Evolutionary conservation across 768 basidiomycete genomes (phyloP), one percentile per base, ranked within the genome.

Genomic region (Termitomyces bulborhizus): DNA sequence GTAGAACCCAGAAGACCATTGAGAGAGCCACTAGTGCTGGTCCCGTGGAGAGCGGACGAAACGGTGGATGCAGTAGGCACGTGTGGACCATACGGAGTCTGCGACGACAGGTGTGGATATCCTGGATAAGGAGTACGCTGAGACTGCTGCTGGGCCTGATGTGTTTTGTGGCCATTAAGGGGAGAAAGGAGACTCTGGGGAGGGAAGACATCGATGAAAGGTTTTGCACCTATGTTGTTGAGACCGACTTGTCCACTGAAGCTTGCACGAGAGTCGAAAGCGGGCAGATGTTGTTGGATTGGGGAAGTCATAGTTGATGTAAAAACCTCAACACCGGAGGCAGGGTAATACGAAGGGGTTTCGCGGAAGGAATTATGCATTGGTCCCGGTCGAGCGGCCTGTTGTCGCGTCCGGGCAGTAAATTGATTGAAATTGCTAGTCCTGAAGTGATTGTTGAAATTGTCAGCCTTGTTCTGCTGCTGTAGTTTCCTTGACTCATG

Each of bases 51-150:
- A 12, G 57, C 50, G 39, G 68, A 55, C 12, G 69, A 60, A 8
- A 71, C 65, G 18, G 69, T 34, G 15, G 56, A 18, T 2, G 43
- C 74, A 47, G 75, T 67, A 24, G 81, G 76, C 2, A 88, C 70
- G 61, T 86, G 86, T 29, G 86, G 83, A 4, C 88, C 86, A 55
- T 85, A 91, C 1, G 87, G 86, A 2, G 87, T 86, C 69, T 90
- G 88, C 4, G 85, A 85, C 51, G 85, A 82, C 59, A 87, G 72
- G 41, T 75, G 83, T 40, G 76, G 67, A 36, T 63, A 73, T 26
- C 65, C 56, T 36, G 67, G 57, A 32, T 66, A 65, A 53, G 64
- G 62, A 57, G 60, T 59, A 46, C 68, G 71, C 46, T 68, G 71
- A 18, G 58, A 11, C 54, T 71, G 71, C 43, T 66, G 70, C 44